Percentiles rank a stretch among this genome's conserved stretches.
These are phyloP conservation scores for Xylariales sp. DNA, from an alignment of 2,329 filamentous ascomycete genomes.

Conservation along the genomic window DNA sequence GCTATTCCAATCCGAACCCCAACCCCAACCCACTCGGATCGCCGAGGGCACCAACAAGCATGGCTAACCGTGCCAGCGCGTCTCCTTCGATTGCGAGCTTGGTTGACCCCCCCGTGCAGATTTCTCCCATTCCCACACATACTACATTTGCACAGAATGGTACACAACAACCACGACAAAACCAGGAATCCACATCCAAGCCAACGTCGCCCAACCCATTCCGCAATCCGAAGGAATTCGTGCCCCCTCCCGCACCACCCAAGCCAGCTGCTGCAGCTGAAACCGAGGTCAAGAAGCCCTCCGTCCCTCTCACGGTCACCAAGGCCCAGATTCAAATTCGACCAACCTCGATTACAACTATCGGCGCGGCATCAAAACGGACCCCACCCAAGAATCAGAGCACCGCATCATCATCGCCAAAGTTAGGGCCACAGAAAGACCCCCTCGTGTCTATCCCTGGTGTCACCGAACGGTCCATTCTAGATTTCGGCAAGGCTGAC, in stretches of 20 bases:
- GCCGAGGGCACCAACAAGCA: slow-evolving; percentile 38
- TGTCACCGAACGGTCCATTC: slow-evolving; percentile 48
- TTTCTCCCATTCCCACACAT: slow-evolving; percentile 33
- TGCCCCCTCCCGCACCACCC: slow-evolving; percentile 28
- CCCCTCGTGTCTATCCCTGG: slow-evolving; percentile 28
- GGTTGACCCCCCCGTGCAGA: slow-evolving; percentile 64
- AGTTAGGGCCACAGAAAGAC: slow-evolving; percentile 45
- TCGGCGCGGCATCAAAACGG: slow-evolving; percentile 23
- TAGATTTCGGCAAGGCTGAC: slow-evolving; percentile 56
- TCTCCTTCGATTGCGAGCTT: slow-evolving; percentile 91
- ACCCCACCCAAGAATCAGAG: slow-evolving; percentile 31
- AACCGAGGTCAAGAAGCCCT: slow-evolving; percentile 32
- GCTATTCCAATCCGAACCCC: too few relatives aligned
- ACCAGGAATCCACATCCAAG: slow-evolving; percentile 30
- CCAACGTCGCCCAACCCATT: slow-evolving; percentile 39
- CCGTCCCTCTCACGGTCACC: slow-evolving; percentile 15
- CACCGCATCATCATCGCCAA: slow-evolving; percentile 41
- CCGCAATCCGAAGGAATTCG: slow-evolving; percentile 25
- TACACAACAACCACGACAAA: slow-evolving; percentile 22
- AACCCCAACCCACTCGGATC: slow-evolving; percentile 44
- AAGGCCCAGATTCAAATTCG: slow-evolving; percentile 27
- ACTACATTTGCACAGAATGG: slow-evolving; percentile 27
- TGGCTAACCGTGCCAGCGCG: slow-evolving; percentile 69
- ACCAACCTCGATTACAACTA: slow-evolving; percentile 27
- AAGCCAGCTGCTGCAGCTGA: slow-evolving; percentile 29